A percentile compares a stretch with the other conserved stretches of the same genome.
Evolutionary conservation across 2,329 filamentous ascomycete genomes (phyloP).

Genomic region (Emergomyces pasteurianus): DNA sequence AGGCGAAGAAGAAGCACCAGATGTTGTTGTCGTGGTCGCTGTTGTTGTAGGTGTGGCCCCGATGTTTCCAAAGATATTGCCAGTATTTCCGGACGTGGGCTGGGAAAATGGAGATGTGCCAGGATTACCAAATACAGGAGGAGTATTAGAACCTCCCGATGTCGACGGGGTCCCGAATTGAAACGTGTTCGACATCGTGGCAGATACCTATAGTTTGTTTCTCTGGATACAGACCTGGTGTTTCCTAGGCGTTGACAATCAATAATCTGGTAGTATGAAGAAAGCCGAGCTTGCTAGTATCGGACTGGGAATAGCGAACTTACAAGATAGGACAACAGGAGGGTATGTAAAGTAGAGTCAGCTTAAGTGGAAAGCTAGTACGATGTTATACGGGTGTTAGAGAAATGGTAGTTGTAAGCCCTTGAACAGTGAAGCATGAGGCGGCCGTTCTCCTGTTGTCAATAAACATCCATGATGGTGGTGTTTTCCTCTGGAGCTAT

Average conservation of each 20-base stretch:
- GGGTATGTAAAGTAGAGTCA: too few species aligned
- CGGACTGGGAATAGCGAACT: neutral
- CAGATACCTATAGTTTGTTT: neutral
- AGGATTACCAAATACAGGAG: constrained; percentile 2
- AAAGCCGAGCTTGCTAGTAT: neutral
- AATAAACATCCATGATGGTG: neutral
- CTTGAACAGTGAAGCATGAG: neutral
- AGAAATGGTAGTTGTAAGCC: neutral
- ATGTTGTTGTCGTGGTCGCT: constrained; percentile 2
- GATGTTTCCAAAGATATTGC: constrained; percentile 11
- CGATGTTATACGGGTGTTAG: neutral
- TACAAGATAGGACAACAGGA: neutral
- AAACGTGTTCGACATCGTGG: constrained; percentile 24
- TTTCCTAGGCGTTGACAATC: neutral
- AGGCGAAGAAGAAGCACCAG: neutral
- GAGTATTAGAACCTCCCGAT: constrained; percentile 18
- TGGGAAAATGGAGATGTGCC: constrained; percentile 6
- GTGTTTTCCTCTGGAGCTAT: neutral
- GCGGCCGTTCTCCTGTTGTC: neutral
- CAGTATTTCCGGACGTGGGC: constrained; percentile 1
- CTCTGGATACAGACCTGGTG: neutral
- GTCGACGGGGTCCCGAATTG: constrained; percentile 27
- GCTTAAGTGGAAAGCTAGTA: neutral
- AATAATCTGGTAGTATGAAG: neutral
- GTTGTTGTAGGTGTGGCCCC: constrained; percentile 5